Evolutionary conservation across 108 stramenopile genomes (phyloP), one percentile per base, ranked within the genome.

Genomic region (Cyclotella choctawhatcheeana): DNA sequence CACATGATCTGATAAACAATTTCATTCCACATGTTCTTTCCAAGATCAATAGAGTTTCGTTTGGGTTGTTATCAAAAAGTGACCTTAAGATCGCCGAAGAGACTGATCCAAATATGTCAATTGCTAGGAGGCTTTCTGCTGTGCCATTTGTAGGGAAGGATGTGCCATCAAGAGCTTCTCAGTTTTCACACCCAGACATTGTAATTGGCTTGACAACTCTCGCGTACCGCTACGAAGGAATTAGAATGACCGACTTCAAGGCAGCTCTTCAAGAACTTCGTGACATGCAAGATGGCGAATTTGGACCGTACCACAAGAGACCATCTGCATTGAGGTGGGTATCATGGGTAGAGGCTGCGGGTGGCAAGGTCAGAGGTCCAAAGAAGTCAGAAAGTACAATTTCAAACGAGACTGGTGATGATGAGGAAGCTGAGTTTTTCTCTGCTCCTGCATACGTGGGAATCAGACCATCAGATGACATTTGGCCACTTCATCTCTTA

Each of bases 141-240:
- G 90, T 99, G 32, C 99, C 99, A 3, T 99, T 99, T 66, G 92
- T 99, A 29, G 99, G 97, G 37, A 98, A 99, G 73, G 98, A 99
- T 73, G 97, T 98, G 40, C 99, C 99, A 1, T 93, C 90, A 59
- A 69, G 97, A 31, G 97, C 98, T 13, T 96, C 95, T 66, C 98
- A 99, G 72, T 99, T 99, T 73, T 93, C 96, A 16, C 98, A 99
- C 48, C 98, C 99, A 12, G 99, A 99, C 72, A 92, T 99, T 69
- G 96, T 98, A 18, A 98, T 99, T 59, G 98, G 99, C 2, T 73
- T 99, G 70, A 98, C 98, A 4, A 94, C 96, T 26, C 64, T 98
- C 33, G 98, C 97, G 3, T 99, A 96, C 80, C 82, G 99, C 35
- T 99, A 99, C 85, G 98, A 99, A 73, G 98, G 98, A 12, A 79